A percentile compares a stretch with the other conserved stretches of the same genome.
Evolutionary conservation across 2,329 filamentous ascomycete species (phyloP).

Genomic region (Hymenoscyphus linearis): DNA sequence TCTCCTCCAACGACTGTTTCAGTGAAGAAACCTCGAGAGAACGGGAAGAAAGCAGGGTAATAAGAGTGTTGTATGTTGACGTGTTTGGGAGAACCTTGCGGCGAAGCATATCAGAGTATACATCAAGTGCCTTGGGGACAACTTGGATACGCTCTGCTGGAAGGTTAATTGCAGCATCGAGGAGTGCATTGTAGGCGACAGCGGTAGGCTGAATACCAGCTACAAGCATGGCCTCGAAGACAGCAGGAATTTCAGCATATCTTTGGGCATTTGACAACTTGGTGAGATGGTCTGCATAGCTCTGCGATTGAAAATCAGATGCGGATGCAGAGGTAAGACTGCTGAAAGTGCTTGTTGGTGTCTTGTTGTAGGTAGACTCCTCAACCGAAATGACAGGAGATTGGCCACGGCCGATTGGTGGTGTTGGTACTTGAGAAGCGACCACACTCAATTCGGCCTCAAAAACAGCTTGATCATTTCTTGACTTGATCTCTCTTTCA

Average conservation of each 20-base stretch:
- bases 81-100: slow-evolving; percentile 76
- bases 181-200: slow-evolving; percentile 84
- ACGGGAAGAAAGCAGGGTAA: slow-evolving; percentile 73
- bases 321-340: slow-evolving; percentile 42
- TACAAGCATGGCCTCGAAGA: slow-evolving; percentile 86
- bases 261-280: slow-evolving; percentile 66
- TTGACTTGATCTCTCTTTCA: slow-evolving; percentile 62
- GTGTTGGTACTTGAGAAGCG: slow-evolving; percentile 28
- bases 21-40: slow-evolving; percentile 72
- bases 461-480: slow-evolving; percentile 40
- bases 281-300: slow-evolving; percentile 73
- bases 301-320: slow-evolving; percentile 57
- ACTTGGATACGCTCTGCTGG: slow-evolving; percentile 75
- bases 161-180: slow-evolving; percentile 78
- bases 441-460: slow-evolving; percentile 31
- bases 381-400: slow-evolving; percentile 24
- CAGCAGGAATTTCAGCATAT: slow-evolving; percentile 81
- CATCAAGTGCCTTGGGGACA: slow-evolving; percentile 85
- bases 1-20: slow-evolving; percentile 71
- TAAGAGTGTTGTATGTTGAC: slow-evolving; percentile 81
- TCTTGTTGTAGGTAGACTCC: slow-evolving; percentile 39
- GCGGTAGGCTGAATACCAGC: slow-evolving; percentile 76
- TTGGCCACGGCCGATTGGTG: slow-evolving; percentile 22
- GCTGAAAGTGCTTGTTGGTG: slow-evolving; percentile 50
- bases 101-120: slow-evolving; percentile 94